Base-by-base conservation (phyloP, 179 eudicot genomes). In the Camellia oleifera region DNA sequence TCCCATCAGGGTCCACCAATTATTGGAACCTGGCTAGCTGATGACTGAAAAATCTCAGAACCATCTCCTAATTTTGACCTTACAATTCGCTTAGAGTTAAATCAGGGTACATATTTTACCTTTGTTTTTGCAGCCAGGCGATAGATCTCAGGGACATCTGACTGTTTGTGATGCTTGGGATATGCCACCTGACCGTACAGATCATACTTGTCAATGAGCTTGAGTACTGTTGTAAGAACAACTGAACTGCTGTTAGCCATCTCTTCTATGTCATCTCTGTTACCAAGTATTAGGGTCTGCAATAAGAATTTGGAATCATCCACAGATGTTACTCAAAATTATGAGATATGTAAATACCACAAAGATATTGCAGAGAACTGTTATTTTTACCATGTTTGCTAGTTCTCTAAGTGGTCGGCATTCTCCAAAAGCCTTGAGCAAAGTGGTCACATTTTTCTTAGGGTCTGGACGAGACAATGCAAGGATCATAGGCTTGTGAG, bases 121-220 rank as follows among this genome's bases (percentile, higher is more conserved):
- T 90, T 90, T 7, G 90, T 90, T 82, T 89, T 90, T 69, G 92
- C 88, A 42, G 92, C 92, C 72, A 89, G 83, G 44, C 86, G 92
- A 77, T 91, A 91, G 71, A 91, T 91, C 62, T 91, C 87, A 46
- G 94, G 92, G 60, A 91, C 94, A 2, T 91, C 91, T 10, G 86
- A 74, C 77, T 91, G 92, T 78, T 91, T 89, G 75, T 91, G 94
- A 84, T 89, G 94, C 84, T 91, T 91, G n/a, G 94, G 94, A 77
- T 85, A 88, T 61, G 94, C 92, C 61, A 91, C 94, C 72, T 88
- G 92, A 69, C 94, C 94, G 60, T 91, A 91, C 81, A 91, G 74
- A 79, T 91, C 90, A 52, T 91, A 88, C 85, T 88, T 91, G 83
- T 89, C 92, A 57, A 91, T 86, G 62, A 89, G 84, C 84, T 89